Base-by-base conservation (phyloP, 2,329 filamentous ascomycete genomes). In the Penicillium glabrum region DNA sequence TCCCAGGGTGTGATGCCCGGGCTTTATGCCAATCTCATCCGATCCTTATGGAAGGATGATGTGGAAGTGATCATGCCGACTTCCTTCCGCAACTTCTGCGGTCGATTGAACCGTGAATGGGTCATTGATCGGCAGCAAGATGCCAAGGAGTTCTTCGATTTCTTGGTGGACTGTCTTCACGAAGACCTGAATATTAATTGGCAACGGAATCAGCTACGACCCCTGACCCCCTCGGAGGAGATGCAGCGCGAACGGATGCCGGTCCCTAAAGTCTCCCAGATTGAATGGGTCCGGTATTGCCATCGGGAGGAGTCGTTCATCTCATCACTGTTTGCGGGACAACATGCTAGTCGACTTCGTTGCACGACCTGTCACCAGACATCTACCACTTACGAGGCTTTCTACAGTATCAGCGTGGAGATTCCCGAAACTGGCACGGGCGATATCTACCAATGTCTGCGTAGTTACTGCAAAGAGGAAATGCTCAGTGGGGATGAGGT, bases 131-230 rank as follows among this genome's bases (percentile, higher is more conserved):
- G 86, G 49, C 93, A 98, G 70, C 95, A 98, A 75, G 95, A 99
- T 69, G 89, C 92, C 1, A 89, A 93, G 62, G 95, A 98, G 67
- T 96, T 96, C 64, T 87, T 93, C 63, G 86, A 87, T 46, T 96
- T 96, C 69, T 74, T 97, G 26, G 82, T 96, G 37, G 87, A 90
- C 52, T 87, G 89, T 62, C 80, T 98, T 13, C 89, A 93, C 65
- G 90, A 95, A 69, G 95, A 99, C 74, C 87, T 96, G 5, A 96
- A 96, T 70, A 75, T 81, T 7, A 82, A 83, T 29, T 89, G 86
- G 79, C 79, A 84, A 59, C 78, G 82, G 52, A 79, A 77, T 2
- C 85, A 83, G 1, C 76, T 88, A 2, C 80, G 81, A 49, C 80
- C 82, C 5, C 75, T 89, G 41, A 86, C 83, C 0, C 79, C 82